These are phyloP conservation scores for Didymella exigua DNA, from an alignment of 2,329 filamentous ascomycete genomes.

Conservation along the genomic window DNA sequence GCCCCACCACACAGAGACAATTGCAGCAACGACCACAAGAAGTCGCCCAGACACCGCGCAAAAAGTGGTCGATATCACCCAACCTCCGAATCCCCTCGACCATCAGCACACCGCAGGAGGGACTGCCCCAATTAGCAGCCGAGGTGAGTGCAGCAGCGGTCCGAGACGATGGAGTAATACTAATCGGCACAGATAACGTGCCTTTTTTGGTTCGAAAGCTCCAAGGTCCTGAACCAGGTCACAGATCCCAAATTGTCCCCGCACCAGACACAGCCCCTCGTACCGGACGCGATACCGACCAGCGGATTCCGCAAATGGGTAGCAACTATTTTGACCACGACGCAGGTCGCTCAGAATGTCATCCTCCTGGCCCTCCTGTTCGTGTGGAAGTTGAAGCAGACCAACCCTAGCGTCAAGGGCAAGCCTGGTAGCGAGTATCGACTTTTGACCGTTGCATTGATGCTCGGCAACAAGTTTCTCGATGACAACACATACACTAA, in stretches of 20 bases:
- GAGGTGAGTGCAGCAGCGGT: constrained; percentile 37
- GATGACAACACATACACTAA: constrained; percentile 99
- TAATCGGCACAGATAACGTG: constrained; percentile 75
- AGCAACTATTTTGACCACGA: constrained; percentile 85
- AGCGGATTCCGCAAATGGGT: constrained; percentile 93
- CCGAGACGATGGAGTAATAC: constrained; percentile 7
- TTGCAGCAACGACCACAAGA: constrained; percentile 29
- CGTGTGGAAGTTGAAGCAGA: constrained; percentile 89
- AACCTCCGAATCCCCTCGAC: constrained; percentile 45
- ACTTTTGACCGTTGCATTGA: constrained; percentile 89
- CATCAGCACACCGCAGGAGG: constrained; percentile 48
- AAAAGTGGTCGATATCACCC: constrained; percentile 43
- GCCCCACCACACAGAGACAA: constrained; percentile 14
- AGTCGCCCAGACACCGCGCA: constrained; percentile 32
- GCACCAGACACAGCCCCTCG: constrained; percentile 60
- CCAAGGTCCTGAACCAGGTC: constrained; percentile 76
- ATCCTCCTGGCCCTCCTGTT: constrained; percentile 88
- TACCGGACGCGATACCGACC: constrained; percentile 74
- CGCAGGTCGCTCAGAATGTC: constrained; percentile 95
- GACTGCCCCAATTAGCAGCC: constrained; percentile 49
- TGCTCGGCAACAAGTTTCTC: constrained; percentile 98
- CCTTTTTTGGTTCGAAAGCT: constrained; percentile 95
- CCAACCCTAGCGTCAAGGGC: constrained; percentile 86
- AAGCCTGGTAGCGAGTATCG: constrained; percentile 93
- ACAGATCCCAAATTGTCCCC: constrained; percentile 62